Evolutionary conservation across 2,329 filamentous ascomycete genomes (phyloP).

Genomic region (Aspergillus calidoustus): DNA sequence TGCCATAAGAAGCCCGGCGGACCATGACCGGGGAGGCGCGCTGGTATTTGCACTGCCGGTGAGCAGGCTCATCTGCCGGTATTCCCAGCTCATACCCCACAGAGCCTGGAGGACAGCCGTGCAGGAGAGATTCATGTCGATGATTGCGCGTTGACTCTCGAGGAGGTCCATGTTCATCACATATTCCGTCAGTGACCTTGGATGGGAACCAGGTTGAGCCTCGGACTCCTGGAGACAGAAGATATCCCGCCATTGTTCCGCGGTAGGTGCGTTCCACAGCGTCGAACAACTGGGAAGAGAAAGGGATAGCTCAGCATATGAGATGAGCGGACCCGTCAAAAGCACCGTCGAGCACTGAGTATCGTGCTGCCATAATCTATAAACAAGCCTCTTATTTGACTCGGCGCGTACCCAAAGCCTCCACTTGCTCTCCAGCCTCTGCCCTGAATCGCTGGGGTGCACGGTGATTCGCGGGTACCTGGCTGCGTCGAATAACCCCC

Average conservation of each 20-base stretch:
- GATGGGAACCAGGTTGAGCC: background rate
- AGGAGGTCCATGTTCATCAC: constrained; percentile 3
- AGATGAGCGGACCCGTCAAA: background rate
- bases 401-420: constrained; percentile 7
- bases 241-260: background rate
- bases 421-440: background rate
- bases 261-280: background rate
- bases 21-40: constrained; percentile 28
- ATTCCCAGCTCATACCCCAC: constrained; percentile 39
- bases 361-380: background rate
- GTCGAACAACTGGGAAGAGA: background rate
- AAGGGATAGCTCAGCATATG: background rate
- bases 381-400: background rate
- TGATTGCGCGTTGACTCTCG: background rate
- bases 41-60: constrained; percentile 19
- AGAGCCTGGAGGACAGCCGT: constrained; percentile 36
- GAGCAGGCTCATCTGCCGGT: constrained; percentile 33
- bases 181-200: background rate
- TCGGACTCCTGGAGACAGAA: background rate
- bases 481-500: constrained; percentile 36
- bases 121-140: constrained; percentile 26
- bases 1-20: constrained; percentile 31
- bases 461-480: constrained; percentile 11
- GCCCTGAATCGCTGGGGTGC: background rate
- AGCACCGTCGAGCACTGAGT: background rate